Conservation (phyloP, 2,329 filamentous ascomycete genomes). For the Decorospora gaudefroyi region DNA sequence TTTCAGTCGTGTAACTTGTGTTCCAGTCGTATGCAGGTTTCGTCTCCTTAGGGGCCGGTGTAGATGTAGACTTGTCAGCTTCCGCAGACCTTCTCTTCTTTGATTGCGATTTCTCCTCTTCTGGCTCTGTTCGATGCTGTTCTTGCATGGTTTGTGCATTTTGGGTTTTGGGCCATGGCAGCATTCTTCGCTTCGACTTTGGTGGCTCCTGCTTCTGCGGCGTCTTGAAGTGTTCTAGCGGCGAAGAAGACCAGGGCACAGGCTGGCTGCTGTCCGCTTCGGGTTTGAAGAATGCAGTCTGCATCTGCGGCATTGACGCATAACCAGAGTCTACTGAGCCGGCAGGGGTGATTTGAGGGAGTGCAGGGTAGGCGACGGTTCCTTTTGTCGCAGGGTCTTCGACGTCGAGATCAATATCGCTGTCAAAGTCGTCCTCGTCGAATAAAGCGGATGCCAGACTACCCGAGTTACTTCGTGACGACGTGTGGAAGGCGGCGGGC, state of each 20-base stretch:
- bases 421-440: conserved; percentile 82
- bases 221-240: conserved; percentile 52
- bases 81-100: conserved; percentile 42
- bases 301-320: conserved; percentile 32
- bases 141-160: conserved; percentile 27
- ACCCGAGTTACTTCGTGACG: conserved; percentile 18
- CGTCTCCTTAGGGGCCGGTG: conserved; percentile 51
- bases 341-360: conserved; percentile 31
- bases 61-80: conserved; percentile 47
- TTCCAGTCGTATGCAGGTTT: conserved; percentile 65
- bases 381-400: conserved; percentile 61
- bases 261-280: conserved; percentile 57
- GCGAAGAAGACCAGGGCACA: conserved; percentile 75
- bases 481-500: conserved; percentile 18
- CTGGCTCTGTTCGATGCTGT: conserved; percentile 25
- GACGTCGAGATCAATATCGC: conserved; percentile 76
- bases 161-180: conserved; percentile 63
- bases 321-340: conserved; percentile 47
- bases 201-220: conserved; percentile 26
- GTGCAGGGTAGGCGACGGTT: conserved; percentile 50
- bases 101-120: conserved; percentile 24
- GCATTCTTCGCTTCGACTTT: conserved; percentile 42
- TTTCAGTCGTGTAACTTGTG: conserved; percentile 70
- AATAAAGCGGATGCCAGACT: conserved; percentile 52
- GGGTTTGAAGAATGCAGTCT: conserved; percentile 21